These are phyloP conservation scores for Diaporthe velutina DNA, from an alignment of 2,329 filamentous ascomycete species.

Conservation along the genomic window DNA sequence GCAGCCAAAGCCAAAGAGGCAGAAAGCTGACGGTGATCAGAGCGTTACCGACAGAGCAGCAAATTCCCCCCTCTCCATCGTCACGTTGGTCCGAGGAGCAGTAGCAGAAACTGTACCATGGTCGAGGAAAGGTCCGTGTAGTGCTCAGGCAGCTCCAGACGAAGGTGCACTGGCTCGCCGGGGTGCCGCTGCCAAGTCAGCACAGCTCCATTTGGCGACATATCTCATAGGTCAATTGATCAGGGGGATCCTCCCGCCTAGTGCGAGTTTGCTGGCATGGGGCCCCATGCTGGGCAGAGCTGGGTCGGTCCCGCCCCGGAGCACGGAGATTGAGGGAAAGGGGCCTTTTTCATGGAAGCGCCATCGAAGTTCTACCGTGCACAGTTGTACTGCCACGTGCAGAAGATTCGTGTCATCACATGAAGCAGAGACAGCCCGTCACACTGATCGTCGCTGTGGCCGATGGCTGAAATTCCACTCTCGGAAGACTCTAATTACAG, in stretches of 20 bases:
- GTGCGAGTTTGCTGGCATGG: constrained; percentile 1
- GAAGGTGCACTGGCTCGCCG: not conserved
- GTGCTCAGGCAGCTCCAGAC: constrained; percentile 6
- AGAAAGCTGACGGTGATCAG: constrained; percentile 15
- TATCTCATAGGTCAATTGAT: not conserved
- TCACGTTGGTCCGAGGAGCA: constrained; percentile 10
- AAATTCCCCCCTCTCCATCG: constrained; percentile 31
- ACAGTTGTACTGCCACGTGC: constrained; percentile 15
- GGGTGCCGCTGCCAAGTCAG: constrained; percentile 31
- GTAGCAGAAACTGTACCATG: not conserved
- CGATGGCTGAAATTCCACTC: not conserved
- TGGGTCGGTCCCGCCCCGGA: constrained; percentile 13
- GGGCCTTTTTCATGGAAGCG: constrained; percentile 4
- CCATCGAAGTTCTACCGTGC: not conserved
- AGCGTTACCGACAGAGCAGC: constrained; percentile 11
- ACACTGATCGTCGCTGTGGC: constrained; percentile 3
- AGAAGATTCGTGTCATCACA: not conserved
- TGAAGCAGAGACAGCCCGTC: not conserved
- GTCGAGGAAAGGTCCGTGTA: constrained; percentile 22
- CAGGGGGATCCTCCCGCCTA: constrained; percentile 3
- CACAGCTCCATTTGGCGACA: constrained; percentile 16
- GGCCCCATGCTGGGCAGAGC: constrained; percentile 1
- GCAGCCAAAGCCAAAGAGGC: not conserved
- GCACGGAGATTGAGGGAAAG: constrained; percentile 17
- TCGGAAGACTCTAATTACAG: constrained; percentile 17